phyloP scores from a whole-genome alignment of 176 grass and related monocot species.

The Oryza nivara region DNA sequence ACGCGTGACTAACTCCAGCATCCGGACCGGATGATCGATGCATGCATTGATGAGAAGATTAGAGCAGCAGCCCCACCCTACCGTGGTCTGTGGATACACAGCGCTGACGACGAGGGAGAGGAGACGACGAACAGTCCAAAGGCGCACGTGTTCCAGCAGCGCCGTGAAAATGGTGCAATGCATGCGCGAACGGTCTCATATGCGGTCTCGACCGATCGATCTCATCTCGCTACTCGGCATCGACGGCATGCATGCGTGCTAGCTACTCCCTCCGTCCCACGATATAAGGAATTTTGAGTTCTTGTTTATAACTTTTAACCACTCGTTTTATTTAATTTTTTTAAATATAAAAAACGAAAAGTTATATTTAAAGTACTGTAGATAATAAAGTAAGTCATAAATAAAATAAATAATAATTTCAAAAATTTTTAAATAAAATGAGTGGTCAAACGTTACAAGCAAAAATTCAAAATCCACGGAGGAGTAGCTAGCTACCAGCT shows the following conservation, averaged over 20 bases:
- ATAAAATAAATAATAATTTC: too few species aligned
- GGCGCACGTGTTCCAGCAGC: constrained; percentile 33
- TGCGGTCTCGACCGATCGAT: background rate
- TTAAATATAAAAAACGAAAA: too few species aligned
- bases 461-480: too few species aligned
- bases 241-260: background rate
- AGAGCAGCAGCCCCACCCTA: background rate
- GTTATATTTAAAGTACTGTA: too few species aligned
- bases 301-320: too few species aligned
- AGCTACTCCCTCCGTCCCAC: background rate
- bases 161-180: background rate
- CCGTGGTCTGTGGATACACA: background rate
- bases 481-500: background rate
- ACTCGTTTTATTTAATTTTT: too few species aligned
- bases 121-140: background rate
- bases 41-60: background rate
- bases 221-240: background rate
- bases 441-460: too few species aligned
- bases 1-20: background rate
- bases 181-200: background rate
- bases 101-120: background rate
- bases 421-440: too few species aligned
- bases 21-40: background rate
- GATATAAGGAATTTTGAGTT: too few species aligned
- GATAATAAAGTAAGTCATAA: too few species aligned